Evolutionary conservation across 2,329 filamentous ascomycete genomes (phyloP), one percentile per base, ranked within the genome.

Genomic region (Trichoderma sp.): DNA sequence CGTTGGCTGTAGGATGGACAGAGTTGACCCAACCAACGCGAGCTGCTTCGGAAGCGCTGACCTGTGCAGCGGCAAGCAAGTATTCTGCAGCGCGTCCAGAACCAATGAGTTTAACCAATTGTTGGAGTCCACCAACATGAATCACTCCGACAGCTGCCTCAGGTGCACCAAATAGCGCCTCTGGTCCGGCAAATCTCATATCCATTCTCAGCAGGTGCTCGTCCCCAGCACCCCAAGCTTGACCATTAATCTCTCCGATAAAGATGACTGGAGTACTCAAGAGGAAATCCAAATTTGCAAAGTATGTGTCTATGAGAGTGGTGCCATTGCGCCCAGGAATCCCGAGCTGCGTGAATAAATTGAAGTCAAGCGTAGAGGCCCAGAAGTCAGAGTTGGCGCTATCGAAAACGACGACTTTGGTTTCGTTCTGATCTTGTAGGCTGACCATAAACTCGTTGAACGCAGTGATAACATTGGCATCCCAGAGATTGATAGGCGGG

Each of bases 51-150:
- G 28, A 34, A 26, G 67, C 67, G 47, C 32, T 53, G 28, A 56
- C 67, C 21, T 70, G 57, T 15, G 58, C 39, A 7, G 67, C 57
- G 9, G 57, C 47, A 11, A 70, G 67, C 39, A 56, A 1, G n/a
- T 70, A 63, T 21, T 70, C 39, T 8, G 67, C 18, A 34, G 67
- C 57, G 32, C 57, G 67, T 21, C 67, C 67, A 21, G 67, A 14
- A 6, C 67, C 58, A 36, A 70, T 70, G 11, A 70, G 67, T 2
- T 47, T 34, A 8, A 62, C 39, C 28, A 63, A n/a, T 9, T 70
- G 67, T 21, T 62, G 67, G 11, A 70, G 24, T n/a, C 57, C 67
- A 21, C 67, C 67, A 24, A 62, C 57, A 36, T 70, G 67, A n/a
- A 70, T 47, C 0, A 63, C 28, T 12, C 67, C 67, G 5, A 63